Percentiles rank a stretch among this genome's conserved stretches.
phyloP scores from a whole-genome alignment of 78 protist genomes.

The Ministeria vibrans region DNA sequence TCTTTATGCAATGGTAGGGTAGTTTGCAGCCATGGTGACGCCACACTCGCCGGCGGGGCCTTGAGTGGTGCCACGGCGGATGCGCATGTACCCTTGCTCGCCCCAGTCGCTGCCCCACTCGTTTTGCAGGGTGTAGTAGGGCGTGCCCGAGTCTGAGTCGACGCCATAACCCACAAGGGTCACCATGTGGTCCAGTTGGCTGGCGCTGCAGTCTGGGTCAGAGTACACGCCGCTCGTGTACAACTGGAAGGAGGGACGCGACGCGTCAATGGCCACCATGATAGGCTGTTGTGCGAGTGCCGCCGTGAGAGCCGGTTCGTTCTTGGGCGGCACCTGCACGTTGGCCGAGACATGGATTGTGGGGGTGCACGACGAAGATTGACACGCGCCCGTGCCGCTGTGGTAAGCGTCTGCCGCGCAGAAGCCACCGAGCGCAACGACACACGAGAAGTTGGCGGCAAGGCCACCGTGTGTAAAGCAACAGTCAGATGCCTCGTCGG shows the following conservation, averaged over 20 bases:
- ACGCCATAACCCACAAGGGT: conserved; percentile 27
- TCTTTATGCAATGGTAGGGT: no score
- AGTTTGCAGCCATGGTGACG: no score
- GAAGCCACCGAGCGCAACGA: conserved; percentile 47
- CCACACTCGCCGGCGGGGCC: no score
- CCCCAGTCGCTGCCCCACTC: no score
- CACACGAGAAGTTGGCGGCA: conserved; percentile 48
- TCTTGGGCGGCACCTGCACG: conserved; percentile 21
- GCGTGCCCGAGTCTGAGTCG: not conserved
- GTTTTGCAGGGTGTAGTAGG: conserved; percentile 85
- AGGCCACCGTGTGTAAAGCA: conserved; percentile 1
- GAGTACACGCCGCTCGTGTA: conserved; percentile 67
- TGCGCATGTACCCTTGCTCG: no score
- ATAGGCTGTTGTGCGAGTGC: conserved; percentile 52
- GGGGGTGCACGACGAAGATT: no score
- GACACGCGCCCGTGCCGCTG: no score
- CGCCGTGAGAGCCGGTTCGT: conserved; percentile 51
- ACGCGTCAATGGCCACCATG: conserved; percentile 79
- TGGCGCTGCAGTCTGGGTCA: conserved; percentile 46
- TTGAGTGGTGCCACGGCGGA: no score
- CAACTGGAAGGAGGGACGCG: conserved; percentile 60
- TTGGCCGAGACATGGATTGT: conserved; percentile 37
- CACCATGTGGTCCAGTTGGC: conserved; percentile 74
- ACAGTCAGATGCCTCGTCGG: not conserved
- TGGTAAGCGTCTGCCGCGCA: conserved; percentile 16